Evolutionary conservation across 495 filamentous ascomycete species (phyloP).

Genomic region (Hypoxylon lienhwacheense): DNA sequence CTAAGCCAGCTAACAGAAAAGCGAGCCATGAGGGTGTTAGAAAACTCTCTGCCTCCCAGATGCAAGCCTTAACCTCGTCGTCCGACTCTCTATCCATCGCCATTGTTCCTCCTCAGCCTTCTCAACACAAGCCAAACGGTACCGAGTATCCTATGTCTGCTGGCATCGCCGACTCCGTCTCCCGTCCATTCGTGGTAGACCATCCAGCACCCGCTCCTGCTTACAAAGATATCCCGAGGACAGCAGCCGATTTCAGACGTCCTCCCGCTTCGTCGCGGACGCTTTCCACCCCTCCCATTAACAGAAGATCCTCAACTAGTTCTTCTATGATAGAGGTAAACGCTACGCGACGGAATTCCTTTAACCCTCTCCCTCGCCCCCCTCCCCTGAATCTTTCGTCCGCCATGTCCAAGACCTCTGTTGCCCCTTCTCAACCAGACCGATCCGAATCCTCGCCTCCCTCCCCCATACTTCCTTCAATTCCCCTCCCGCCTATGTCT

Average conservation of each 20-base stretch:
- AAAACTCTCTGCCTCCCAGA: constrained; percentile 60
- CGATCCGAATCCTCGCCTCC: constrained; percentile 46
- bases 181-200: constrained; percentile 38
- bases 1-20: constrained; percentile 37
- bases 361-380: constrained; percentile 38
- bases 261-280: constrained; percentile 40
- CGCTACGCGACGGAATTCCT: constrained; percentile 38
- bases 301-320: constrained; percentile 39
- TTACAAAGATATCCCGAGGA: constrained; percentile 17
- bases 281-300: constrained; percentile 50
- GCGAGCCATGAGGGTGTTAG: constrained; percentile 47
- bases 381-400: constrained; percentile 35
- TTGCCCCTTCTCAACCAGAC: constrained; percentile 26
- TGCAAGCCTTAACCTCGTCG: constrained; percentile 56
- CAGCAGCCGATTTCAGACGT: constrained; percentile 37
- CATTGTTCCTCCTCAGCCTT: constrained; percentile 29
- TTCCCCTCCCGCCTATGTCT: constrained; percentile 82
- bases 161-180: constrained; percentile 38
- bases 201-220: constrained; percentile 13
- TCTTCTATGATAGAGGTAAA: constrained; percentile 27
- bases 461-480: constrained; percentile 67
- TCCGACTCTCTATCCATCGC: constrained; percentile 54
- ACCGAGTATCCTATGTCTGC: constrained; percentile 44
- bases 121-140: constrained; percentile 34
- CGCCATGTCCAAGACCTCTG: constrained; percentile 13